A percentile compares a stretch with the other conserved stretches of the same genome.
Evolutionary conservation across 306 rosid species (phyloP).

Genomic region (Herpetospermum pedunculosum): DNA sequence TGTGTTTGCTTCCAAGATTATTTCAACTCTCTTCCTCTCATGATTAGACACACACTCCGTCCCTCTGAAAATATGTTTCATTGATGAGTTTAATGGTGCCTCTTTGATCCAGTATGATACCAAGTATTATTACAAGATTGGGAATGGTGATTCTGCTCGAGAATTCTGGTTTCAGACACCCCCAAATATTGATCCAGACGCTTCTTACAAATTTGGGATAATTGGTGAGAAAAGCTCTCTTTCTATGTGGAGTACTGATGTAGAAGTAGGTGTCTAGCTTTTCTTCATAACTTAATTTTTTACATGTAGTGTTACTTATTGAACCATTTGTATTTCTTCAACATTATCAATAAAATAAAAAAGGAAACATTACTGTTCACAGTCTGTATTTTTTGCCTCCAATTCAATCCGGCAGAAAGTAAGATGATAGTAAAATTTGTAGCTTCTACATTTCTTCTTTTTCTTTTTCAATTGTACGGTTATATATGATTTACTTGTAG

Average conservation of each 20-base stretch:
- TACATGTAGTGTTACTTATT: neutral
- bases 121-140: slow-evolving; percentile 80
- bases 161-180: slow-evolving; percentile 83
- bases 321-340: neutral
- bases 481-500: neutral
- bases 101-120: slow-evolving; percentile 49
- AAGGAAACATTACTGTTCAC: neutral
- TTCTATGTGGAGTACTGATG: neutral
- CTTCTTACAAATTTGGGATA: slow-evolving; percentile 80
- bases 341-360: neutral
- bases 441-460: neutral
- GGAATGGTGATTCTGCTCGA: slow-evolving; percentile 75
- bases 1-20: neutral
- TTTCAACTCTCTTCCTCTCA: neutral
- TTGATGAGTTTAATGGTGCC: slow-evolving; percentile 11
- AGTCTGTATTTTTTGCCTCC: neutral
- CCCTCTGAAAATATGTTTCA: neutral
- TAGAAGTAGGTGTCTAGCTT: neutral
- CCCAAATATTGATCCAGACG: slow-evolving; percentile 54
- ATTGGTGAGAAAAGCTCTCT: slow-evolving; percentile 50
- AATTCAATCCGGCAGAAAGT: neutral
- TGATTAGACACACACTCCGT: neutral
- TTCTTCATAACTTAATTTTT: neutral
- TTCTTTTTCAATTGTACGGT: neutral
- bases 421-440: neutral